Evolutionary conservation across 176 grass and related monocot genomes (phyloP), one percentile per base, ranked within the genome.

Genomic region (Tuctoria greenei): DNA sequence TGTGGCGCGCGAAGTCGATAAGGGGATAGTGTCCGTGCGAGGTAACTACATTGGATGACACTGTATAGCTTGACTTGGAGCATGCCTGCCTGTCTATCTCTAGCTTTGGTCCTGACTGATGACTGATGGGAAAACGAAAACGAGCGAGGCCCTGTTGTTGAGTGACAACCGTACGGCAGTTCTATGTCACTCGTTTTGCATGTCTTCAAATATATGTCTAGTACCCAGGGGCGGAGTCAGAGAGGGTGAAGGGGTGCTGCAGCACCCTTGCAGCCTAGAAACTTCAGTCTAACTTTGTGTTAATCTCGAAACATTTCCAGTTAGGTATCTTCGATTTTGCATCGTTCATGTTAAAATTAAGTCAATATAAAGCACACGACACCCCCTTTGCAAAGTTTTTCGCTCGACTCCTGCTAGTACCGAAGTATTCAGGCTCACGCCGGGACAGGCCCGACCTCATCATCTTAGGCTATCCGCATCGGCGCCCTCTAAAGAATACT

Each of bases 1-100:
- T 3, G 31, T 31, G 31, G 31, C 31, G 31, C 31, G 31, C 42
- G 42, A 80, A 6, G 15, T 67, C 52, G 64, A 80, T 52, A 69
- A 7, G 24, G 6, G 26, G 9, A 41, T 41, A 41, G 39, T 41
- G 69, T 36, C 41, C 69, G 57, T 66, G 63, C 10, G 46, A 45
- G 25, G 26, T 6, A 3, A 7, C n/a, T 25, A 40, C 20, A 1
- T 31, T 38, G 51, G n/a, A 2, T 27, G 25, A 37, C 14, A 75
- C 39, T 74, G 39, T 61, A 61, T 61, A 61, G 73, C 57, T 47
- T 75, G 58, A 35, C 40, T 31, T 20, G 38, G 23, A 60, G 8
- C 27, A 5, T 2, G 67, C 10, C 8, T 31, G 31, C 8, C 31
- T 43, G 21, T 7, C 34, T 56, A 17, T 20, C 21, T 43, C 8